Evolutionary conservation across 2,329 filamentous ascomycete species (phyloP).

Genomic region (Cytospora schulzeri): DNA sequence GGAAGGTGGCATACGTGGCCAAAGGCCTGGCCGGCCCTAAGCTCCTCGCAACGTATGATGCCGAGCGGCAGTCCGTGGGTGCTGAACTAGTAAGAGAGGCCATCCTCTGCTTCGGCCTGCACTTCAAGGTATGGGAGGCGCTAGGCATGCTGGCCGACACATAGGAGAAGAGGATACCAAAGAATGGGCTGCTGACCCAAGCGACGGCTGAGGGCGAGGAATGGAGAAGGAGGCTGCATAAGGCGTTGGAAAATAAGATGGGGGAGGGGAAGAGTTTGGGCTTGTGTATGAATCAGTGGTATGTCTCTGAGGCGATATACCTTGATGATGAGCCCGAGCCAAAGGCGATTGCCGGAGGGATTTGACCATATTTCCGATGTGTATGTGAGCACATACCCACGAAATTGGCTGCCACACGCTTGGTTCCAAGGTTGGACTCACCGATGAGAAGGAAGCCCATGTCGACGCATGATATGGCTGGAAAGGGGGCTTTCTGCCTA

Average conservation of each 20-base stretch:
- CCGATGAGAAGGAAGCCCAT: slow-evolving; percentile 35
- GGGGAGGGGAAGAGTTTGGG: slow-evolving; percentile 55
- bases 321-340: slow-evolving; percentile 32
- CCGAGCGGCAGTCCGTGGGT: slow-evolving; percentile 47
- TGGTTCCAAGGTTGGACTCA: slow-evolving; percentile 57
- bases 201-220: slow-evolving; percentile 39
- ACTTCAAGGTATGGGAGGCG: slow-evolving; percentile 43
- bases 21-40: slow-evolving; percentile 37
- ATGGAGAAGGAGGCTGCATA: slow-evolving; percentile 41
- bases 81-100: slow-evolving; percentile 39
- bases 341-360: slow-evolving; percentile 27
- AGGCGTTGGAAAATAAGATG: slow-evolving; percentile 40
- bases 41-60: slow-evolving; percentile 42
- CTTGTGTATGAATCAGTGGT: slow-evolving; percentile 57
- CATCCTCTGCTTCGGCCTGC: slow-evolving; percentile 35
- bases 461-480: slow-evolving; percentile 56
- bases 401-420: slow-evolving; percentile 55
- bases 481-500: slow-evolving; percentile 47
- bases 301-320: slow-evolving; percentile 45
- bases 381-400: slow-evolving; percentile 52
- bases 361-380: slow-evolving; percentile 41
- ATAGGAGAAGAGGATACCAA: slow-evolving; percentile 36
- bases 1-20: slow-evolving; percentile 49
- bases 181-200: slow-evolving; percentile 40
- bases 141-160: slow-evolving; percentile 34